Percentiles rank a stretch among this genome's conserved stretches.
Evolutionary conservation across 164 flowering plant species (phyloP).

Genomic region (Houttuynia cordata): DNA sequence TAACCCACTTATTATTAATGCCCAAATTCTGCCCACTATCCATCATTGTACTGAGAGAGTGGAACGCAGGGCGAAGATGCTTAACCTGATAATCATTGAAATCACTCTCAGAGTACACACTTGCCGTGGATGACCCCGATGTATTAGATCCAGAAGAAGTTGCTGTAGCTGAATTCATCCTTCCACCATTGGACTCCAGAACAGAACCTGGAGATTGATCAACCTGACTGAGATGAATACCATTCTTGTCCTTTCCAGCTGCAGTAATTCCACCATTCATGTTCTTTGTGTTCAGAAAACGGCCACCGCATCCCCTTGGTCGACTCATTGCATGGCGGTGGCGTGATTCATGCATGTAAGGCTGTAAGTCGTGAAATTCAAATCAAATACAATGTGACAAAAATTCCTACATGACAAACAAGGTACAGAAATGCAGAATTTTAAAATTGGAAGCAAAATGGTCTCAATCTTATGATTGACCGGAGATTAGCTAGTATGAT

Average conservation of each 20-base stretch:
- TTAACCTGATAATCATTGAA: conserved; percentile 23
- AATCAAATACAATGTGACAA: neutral
- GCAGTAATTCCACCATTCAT: conserved; percentile 14
- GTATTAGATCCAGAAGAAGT: conserved; percentile 19
- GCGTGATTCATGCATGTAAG: conserved; percentile 79
- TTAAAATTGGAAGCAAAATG: neutral
- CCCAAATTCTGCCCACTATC: conserved; percentile 26
- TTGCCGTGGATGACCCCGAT: conserved; percentile 55
- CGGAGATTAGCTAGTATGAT: too few relatives aligned
- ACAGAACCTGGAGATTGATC: conserved; percentile 50
- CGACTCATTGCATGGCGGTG: conserved; percentile 91
- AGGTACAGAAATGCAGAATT: neutral
- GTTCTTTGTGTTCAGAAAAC: conserved; percentile 62
- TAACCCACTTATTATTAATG: conserved; percentile 42
- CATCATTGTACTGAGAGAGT: conserved; percentile 23
- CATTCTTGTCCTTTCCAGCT: conserved; percentile 8
- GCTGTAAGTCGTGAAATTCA: conserved; percentile 25
- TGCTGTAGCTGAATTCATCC: conserved; percentile 36
- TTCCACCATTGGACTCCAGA: conserved; percentile 42
- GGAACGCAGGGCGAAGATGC: conserved; percentile 26
- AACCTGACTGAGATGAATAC: conserved; percentile 11
- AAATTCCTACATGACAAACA: neutral
- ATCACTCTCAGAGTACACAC: conserved; percentile 36
- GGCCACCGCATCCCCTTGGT: conserved; percentile 82
- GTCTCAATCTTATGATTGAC: neutral